Conservation (phyloP, 805 yeast genomes). For the Sugiyamaella chiloensis region DNA sequence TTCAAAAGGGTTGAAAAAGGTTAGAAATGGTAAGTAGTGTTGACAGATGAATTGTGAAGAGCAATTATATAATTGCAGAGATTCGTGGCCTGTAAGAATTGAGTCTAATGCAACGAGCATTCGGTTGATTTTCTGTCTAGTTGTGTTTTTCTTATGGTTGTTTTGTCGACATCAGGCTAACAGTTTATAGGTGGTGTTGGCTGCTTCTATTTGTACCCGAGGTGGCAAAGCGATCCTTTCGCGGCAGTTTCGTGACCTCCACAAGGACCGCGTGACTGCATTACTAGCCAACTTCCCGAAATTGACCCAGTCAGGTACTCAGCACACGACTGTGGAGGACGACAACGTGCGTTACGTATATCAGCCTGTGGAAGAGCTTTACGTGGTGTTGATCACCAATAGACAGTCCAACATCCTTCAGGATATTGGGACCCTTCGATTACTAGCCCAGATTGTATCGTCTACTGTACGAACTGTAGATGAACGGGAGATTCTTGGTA, state of each 20-base stretch:
- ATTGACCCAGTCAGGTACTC: slow-evolving; percentile 66
- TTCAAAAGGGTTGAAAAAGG: no score
- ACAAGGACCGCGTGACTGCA: slow-evolving; percentile 81
- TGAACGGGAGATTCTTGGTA: slow-evolving; percentile 76
- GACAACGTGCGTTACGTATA: slow-evolving; percentile 89
- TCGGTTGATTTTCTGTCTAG: no score
- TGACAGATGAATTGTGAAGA: no score
- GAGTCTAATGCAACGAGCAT: no score
- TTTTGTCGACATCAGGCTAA: no score
- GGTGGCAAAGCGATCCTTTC: slow-evolving; percentile 90
- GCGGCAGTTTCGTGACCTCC: slow-evolving; percentile 83
- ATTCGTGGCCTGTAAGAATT: no score
- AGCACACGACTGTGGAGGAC: slow-evolving; percentile 92
- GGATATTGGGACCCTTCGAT: slow-evolving; percentile 87
- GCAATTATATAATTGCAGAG: no score
- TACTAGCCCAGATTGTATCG: slow-evolving; percentile 79
- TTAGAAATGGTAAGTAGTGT: no score
- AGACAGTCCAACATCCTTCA: slow-evolving; percentile 87
- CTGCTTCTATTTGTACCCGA: slow-evolving; percentile 92
- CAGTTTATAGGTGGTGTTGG: slow-evolving; percentile 44
- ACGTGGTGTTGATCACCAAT: slow-evolving; percentile 86
- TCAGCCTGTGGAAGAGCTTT: slow-evolving; percentile 92
- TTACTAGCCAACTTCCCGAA: slow-evolving; percentile 82
- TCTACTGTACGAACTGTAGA: slow-evolving; percentile 67
- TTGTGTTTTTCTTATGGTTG: no score